Conservation (phyloP, 2,329 filamentous ascomycete species). For the Calcarisporium arbuscula region DNA sequence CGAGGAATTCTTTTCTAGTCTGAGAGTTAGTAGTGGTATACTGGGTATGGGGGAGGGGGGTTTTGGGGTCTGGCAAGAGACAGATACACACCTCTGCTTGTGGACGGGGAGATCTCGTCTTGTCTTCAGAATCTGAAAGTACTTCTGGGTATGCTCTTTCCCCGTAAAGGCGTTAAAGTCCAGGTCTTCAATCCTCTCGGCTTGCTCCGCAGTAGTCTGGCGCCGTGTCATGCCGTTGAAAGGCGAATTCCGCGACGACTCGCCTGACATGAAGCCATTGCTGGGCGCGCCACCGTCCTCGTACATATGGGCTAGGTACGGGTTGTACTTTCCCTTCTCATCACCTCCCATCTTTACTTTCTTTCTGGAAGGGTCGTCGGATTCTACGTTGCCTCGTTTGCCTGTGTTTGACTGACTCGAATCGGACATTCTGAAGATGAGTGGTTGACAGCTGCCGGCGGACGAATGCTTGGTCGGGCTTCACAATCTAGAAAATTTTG, state of each 20-base stretch:
- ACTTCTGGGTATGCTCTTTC: constrained; percentile 68
- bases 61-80: neutral
- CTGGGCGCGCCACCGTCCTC: constrained; percentile 40
- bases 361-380: constrained; percentile 34
- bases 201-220: constrained; percentile 71
- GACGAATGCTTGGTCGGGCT: constrained; percentile 4
- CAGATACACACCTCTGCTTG: constrained; percentile 64
- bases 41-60: no score
- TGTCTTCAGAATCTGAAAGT: constrained; percentile 82
- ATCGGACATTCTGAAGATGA: constrained; percentile 30
- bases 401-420: constrained; percentile 22
- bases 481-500: constrained; percentile 16
- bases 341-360: constrained; percentile 35
- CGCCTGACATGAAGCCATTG: constrained; percentile 22
- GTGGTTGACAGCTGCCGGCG: neutral
- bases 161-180: constrained; percentile 83
- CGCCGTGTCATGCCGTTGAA: constrained; percentile 69
- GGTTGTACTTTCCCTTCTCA: constrained; percentile 51
- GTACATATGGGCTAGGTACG: constrained; percentile 88
- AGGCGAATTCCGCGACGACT: constrained; percentile 34
- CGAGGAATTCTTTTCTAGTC: constrained; percentile 77
- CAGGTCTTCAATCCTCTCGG: constrained; percentile 68
- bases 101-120: constrained; percentile 85
- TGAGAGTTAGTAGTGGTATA: neutral
- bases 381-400: constrained; percentile 40